Evolutionary conservation across 148 eudicot genomes (phyloP).

Genomic region (Camellia sinensis): DNA sequence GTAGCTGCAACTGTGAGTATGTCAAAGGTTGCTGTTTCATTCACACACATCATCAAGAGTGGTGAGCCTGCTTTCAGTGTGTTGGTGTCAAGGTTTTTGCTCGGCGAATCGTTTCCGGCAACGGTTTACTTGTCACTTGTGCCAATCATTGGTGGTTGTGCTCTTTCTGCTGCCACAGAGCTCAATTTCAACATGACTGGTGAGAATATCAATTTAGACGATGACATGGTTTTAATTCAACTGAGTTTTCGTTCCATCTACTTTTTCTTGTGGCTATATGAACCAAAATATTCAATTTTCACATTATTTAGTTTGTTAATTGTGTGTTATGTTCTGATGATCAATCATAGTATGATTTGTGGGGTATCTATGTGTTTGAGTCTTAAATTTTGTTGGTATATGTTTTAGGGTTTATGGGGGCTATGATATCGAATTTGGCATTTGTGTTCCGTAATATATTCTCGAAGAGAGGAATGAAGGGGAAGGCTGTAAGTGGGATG

Average conservation of each 20-base stretch:
- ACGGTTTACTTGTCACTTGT: constrained; percentile 20
- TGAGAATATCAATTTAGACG: neutral
- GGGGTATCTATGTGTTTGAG: neutral
- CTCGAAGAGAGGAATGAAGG: constrained; percentile 73
- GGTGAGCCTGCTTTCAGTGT: constrained; percentile 28
- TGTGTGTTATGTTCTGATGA: neutral
- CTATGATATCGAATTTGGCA: constrained; percentile 74
- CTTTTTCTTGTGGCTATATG: neutral
- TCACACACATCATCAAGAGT: constrained; percentile 29
- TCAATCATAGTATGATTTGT: too few species aligned
- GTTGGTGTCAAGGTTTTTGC: constrained; percentile 23
- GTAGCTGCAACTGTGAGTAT: constrained; percentile 27
- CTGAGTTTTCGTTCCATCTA: neutral
- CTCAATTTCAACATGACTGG: constrained; percentile 29
- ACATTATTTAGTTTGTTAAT: neutral
- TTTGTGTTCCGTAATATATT: constrained; percentile 73
- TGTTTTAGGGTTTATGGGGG: constrained; percentile 65
- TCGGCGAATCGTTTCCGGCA: constrained; percentile 20
- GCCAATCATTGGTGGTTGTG: constrained; percentile 25
- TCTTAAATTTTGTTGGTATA: neutral
- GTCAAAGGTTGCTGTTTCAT: constrained; percentile 28
- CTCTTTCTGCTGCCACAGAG: constrained; percentile 21
- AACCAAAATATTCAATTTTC: neutral
- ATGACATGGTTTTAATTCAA: neutral
- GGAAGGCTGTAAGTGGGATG: constrained; percentile 71